Conservation (phyloP, 2,329 filamentous ascomycete species). For the Xylogone sp. region DNA sequence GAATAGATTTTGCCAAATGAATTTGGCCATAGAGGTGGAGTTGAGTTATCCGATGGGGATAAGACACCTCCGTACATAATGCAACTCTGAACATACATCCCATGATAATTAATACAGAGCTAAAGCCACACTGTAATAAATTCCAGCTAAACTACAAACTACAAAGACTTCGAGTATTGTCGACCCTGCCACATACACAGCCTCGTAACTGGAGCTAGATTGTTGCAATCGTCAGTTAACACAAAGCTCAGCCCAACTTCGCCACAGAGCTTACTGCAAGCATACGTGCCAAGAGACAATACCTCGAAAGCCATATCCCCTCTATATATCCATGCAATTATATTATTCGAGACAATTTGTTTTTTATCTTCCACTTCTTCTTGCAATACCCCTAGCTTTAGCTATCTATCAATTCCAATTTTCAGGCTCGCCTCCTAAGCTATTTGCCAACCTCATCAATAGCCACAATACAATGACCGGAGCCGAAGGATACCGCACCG, state of each 20-base stretch:
- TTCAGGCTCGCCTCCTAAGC: slow-evolving; percentile 2
- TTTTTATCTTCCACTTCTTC: slow-evolving; percentile 13
- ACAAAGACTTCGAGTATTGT: not conserved
- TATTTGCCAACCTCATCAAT: slow-evolving; percentile 5
- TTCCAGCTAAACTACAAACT: slow-evolving; percentile 1
- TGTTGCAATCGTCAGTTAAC: not conserved
- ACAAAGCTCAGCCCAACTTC: slow-evolving; percentile 1
- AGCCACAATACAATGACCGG: slow-evolving; percentile 20
- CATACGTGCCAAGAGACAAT: not conserved
- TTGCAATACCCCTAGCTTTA: slow-evolving; percentile 13
- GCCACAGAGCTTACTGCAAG: slow-evolving; percentile 1
- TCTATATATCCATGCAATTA: slow-evolving; percentile 13
- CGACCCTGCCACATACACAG: slow-evolving; percentile 10
- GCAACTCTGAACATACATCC: not conserved
- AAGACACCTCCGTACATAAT: not conserved
- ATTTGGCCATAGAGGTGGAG: too few species aligned
- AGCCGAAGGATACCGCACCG: slow-evolving; percentile 53
- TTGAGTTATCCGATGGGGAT: not conserved
- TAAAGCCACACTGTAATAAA: not conserved
- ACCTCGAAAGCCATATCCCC: not conserved
- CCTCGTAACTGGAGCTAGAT: slow-evolving; percentile 14
- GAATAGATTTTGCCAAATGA: not conserved
- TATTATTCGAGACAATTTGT: slow-evolving; percentile 11
- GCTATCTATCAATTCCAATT: slow-evolving; percentile 14
- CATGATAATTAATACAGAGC: not conserved